Base-by-base conservation (phyloP, 2,329 filamentous ascomycete species). In the Neofusicoccum sp. region DNA sequence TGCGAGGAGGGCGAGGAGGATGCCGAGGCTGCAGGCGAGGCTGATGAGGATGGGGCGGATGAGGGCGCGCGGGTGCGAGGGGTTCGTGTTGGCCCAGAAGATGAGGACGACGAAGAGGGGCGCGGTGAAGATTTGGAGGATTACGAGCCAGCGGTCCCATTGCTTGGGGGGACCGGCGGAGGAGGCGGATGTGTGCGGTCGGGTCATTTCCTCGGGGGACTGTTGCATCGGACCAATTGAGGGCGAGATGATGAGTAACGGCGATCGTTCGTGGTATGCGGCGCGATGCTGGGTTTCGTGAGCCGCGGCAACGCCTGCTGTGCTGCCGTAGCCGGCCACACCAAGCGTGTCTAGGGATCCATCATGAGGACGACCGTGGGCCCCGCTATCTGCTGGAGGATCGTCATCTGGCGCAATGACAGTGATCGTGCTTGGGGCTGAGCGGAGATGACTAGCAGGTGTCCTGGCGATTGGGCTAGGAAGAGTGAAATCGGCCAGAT, bases 61-160 rank as follows among this genome's bases (percentile, higher is more conserved):
- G 0, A 97, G 83, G 14, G 90, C 88, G 66, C 66, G 75, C 78
- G 37, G 80, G 50, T 84, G 75, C 50, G 90, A 87, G 34, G 89
- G 81, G 43, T 77, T 73, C 61, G 84, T 81, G 69, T 91, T 91
- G 29, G 85, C 87, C 87, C 89, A 96, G 22, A 92, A 75, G 34
- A 97, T 87, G 16, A 92, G 74, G 1, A 91, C 85, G 48, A 93
- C 86, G 76, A 98, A 97, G 28, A 95, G 71, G 0, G 95, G 95
- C 0, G 93, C 92, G 0, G 90, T 91, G 73, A 97, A 93, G 54
- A 95, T 83, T 71, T 99, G 96, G 8, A 95, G 76, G 11, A 88
- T 86, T 11, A 96, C 85, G 3, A 99, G 85, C 94, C 95, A 99
- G 59, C 93, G 86, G 71, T 93, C 96, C 93, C 95, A 98, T 34